Evolutionary conservation across 768 basidiomycete genomes (phyloP), one percentile per base, ranked within the genome.

Genomic region (Omphalotus guepiniiformis): DNA sequence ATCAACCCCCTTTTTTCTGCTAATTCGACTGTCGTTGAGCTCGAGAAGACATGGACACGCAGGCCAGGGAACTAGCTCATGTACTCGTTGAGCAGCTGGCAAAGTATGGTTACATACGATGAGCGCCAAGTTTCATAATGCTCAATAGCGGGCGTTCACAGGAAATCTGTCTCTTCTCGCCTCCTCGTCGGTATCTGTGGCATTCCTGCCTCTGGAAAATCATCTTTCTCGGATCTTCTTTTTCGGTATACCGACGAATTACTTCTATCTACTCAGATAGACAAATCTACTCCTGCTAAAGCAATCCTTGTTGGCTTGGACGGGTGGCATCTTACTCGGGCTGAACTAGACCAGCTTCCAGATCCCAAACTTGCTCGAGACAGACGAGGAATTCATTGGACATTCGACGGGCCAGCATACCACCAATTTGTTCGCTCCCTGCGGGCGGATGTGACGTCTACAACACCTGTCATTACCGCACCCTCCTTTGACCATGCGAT

Each of bases 321-420:
- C 60, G 94, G 95, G 9, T 98, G 93, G 92, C 94, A 98, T 62
- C 73, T 87, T 50, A 78, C 88, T 15, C 80, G 91, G 19, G 76
- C 80, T 3, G 81, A 88, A 53, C 78, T 98, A 22, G 89, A 89
- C 57, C 59, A 67, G 18, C 76, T 93, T 59, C 79, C 81, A 12
- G 82, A 96, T 61, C 85, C 93, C 0, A 71, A 76, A 43, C 75
- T 82, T 32, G 92, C 93, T 0, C 81, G 86, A 54, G 84, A 84
- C 49, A 65, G 90, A 38, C 79, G 93, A 18, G 94, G 94, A 2
- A 83, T 76, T 12, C 88, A 93, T 55, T 95, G 92, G 87, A 96
- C 93, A 2, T 97, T 97, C 58, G 85, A 96, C 55, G 82, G 78
- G 4, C 54, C 62, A n/a, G 71, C 73, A 21, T 96, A 93, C 63